A percentile compares a stretch with the other conserved stretches of the same genome.
Conservation (phyloP, 495 filamentous ascomycete genomes). For the Penicillium roqueforti region DNA sequence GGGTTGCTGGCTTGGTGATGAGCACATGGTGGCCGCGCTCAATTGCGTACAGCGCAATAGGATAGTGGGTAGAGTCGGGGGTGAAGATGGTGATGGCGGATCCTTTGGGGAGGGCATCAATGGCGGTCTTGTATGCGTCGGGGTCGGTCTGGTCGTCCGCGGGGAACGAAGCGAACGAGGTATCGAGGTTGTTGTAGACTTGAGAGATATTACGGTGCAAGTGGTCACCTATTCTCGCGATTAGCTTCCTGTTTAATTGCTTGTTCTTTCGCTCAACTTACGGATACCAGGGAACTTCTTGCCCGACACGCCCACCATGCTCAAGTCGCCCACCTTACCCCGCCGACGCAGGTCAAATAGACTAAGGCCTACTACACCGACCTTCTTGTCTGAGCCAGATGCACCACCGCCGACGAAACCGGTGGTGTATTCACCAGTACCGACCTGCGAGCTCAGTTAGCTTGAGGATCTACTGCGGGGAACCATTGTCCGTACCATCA, state of each 20-base stretch:
- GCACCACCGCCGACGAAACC: slow-evolving; percentile 76
- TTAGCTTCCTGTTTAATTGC: not conserved
- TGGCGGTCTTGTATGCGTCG: slow-evolving; percentile 83
- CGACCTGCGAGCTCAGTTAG: slow-evolving; percentile 50
- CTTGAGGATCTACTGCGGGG: slow-evolving; percentile 1
- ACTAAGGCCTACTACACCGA: slow-evolving; percentile 86
- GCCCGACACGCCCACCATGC: slow-evolving; percentile 88
- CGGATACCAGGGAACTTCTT: slow-evolving; percentile 88
- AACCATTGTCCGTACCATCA: slow-evolving; percentile 62
- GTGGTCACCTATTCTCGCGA: slow-evolving; percentile 58
- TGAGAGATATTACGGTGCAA: slow-evolving; percentile 82
- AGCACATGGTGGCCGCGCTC: slow-evolving; percentile 81
- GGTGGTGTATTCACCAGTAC: slow-evolving; percentile 95
- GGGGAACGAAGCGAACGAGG: slow-evolving; percentile 77
- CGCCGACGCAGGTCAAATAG: slow-evolving; percentile 85
- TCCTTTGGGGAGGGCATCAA: slow-evolving; percentile 75
- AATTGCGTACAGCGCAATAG: slow-evolving; percentile 92
- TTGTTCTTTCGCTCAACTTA: slow-evolving; percentile 35
- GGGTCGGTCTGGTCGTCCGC: slow-evolving; percentile 66
- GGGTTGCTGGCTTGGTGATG: slow-evolving; percentile 93
- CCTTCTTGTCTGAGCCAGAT: slow-evolving; percentile 84
- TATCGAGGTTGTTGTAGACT: slow-evolving; percentile 84
- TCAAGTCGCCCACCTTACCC: slow-evolving; percentile 79
- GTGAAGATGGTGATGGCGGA: slow-evolving; percentile 97
- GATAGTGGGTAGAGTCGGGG: slow-evolving; percentile 88